Evolutionary conservation across 768 basidiomycete genomes (phyloP), one percentile per base, ranked within the genome.

Genomic region (Leccinum olivaceopallidum): DNA sequence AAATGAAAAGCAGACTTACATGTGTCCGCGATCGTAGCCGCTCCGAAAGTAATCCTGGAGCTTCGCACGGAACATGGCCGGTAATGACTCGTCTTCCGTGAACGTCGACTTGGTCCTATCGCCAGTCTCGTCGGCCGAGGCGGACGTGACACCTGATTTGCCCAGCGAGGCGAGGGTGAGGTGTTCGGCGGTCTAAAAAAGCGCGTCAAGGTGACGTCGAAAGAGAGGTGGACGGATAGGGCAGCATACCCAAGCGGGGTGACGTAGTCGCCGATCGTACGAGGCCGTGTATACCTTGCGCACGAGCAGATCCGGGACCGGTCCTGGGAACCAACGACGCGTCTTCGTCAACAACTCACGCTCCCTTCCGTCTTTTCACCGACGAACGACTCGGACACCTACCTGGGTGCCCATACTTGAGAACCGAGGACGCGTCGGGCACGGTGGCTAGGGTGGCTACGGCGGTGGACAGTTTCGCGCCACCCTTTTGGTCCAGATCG

Each of bases 21-120:
- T 98, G 76, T 99, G 96, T 54, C 96, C 96, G 13, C 97, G 84
- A 72, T 98, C 95, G 70, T 96, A 96, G 10, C 95, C 95, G 70
- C 94, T 96, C 61, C 81, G 81, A 73, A 95, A 94, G 73, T 97
- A 98, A 71, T 98, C 95, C 71, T 87, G 81, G 65, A 98, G 76
- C 62, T 83, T 87, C 0, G 95, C 89, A 20, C 95, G 83, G 81
- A 96, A 98, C 52, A 74, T 64, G 55, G 75, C 77, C 0, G 96
- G 96, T 13, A 98, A 72, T 2, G 83, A 81, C 47, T 82, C 82
- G 75, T 99, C 96, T 71, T 98, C 97, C 44, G 78, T 74, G 76
- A 99, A 99, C 2, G 77, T 79, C 42, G 91, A 93, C 67, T 87
- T 89, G 12, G 80, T 73, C 44, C 96, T 81, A 71, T 96, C 92